These are phyloP conservation scores for Ilex aquifolium DNA, from an alignment of 257 asterid genomes.

Conservation along the genomic window DNA sequence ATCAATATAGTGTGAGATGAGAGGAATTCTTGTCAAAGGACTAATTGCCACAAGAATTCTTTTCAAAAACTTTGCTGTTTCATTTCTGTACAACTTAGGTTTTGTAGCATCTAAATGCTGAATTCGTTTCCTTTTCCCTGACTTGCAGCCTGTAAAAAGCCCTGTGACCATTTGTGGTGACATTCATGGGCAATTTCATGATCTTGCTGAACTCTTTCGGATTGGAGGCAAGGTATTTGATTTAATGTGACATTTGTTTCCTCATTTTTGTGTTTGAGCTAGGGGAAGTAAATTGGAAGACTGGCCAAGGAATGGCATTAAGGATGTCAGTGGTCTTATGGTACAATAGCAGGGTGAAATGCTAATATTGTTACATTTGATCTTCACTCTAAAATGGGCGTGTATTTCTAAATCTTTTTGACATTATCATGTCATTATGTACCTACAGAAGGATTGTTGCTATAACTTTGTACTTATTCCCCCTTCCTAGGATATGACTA, in stretches of 20 bases:
- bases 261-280: constrained; percentile 4
- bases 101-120: constrained; percentile 7
- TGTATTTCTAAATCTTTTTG: constrained; percentile 15
- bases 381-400: constrained; percentile 12
- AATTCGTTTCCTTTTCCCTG: constrained; percentile 7
- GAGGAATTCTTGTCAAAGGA: too few relatives aligned
- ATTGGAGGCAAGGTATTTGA: constrained; percentile 70
- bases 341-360: too few relatives aligned
- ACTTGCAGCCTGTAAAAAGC: constrained; percentile 79
- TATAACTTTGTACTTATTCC: too few relatives aligned
- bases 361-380: too few relatives aligned
- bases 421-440: constrained; percentile 83
- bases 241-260: constrained; percentile 1
- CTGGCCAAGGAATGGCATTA: too few relatives aligned
- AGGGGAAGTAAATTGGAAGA: too few relatives aligned
- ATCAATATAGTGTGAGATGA: background rate
- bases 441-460: too few relatives aligned
- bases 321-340: too few relatives aligned
- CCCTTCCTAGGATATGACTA: too few relatives aligned
- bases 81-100: background rate
- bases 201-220: constrained; percentile 37
- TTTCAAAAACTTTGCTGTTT: constrained; percentile 2
- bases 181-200: constrained; percentile 96
- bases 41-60: background rate
- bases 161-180: constrained; percentile 36